These are phyloP conservation scores for Acmispon strigosus DNA, from an alignment of 306 rosid genomes.

Conservation along the genomic window DNA sequence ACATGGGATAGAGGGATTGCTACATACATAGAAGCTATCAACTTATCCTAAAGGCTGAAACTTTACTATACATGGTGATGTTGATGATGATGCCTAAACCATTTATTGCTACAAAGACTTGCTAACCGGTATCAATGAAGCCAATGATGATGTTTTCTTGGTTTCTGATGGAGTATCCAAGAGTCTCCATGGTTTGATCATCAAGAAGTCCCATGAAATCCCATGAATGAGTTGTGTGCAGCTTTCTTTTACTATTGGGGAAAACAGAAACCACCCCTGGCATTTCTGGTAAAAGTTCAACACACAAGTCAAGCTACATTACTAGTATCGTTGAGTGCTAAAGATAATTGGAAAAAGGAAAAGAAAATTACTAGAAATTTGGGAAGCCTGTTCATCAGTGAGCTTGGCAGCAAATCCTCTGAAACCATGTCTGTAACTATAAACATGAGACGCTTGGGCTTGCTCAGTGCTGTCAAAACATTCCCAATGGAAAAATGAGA, in stretches of 20 bases:
- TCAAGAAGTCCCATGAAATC: conserved; percentile 86
- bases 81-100: no score
- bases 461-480: conserved; percentile 44
- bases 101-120: background rate
- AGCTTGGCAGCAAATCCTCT: conserved; percentile 85
- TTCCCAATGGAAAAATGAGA: background rate
- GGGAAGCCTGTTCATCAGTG: conserved; percentile 58
- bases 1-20: background rate
- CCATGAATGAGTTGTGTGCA: conserved; percentile 92
- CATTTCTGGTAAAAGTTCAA: conserved; percentile 51
- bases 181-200: conserved; percentile 61
- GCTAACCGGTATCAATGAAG: conserved; percentile 75
- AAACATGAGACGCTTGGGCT: conserved; percentile 68
- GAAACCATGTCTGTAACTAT: conserved; percentile 67
- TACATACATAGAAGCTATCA: background rate
- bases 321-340: background rate
- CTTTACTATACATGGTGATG: background rate
- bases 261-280: conserved; percentile 79
- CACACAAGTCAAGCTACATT: conserved; percentile 1
- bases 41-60: conserved; percentile 3
- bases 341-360: background rate
- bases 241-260: conserved; percentile 60
- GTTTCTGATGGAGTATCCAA: conserved; percentile 60
- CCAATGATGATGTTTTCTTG: conserved; percentile 79
- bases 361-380: conserved; percentile 48